phyloP scores from a whole-genome alignment of 129 eudicot genomes.

The sunflower (Helianthus annuus) region HanXRQr2.0-SUNRISE NC_035448.2:198883745-198884244 shows the following conservation, averaged over 20 bases:
- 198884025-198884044: too few relatives aligned
- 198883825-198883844: slow-evolving; percentile 53
- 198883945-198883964: too few relatives aligned
- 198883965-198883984: too few relatives aligned
- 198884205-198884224: slow-evolving; percentile 41
- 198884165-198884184: slow-evolving; percentile 36
- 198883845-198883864: slow-evolving; percentile 44
- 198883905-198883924: too few relatives aligned
- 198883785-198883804: slow-evolving; percentile 46
- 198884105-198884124: too few relatives aligned
- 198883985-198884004: neutral
- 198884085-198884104: neutral
- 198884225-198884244: slow-evolving; percentile 53
- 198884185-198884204: slow-evolving; percentile 33
- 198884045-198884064: too few relatives aligned
- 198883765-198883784: neutral
- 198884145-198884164: slow-evolving; percentile 13
- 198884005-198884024: neutral
- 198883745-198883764: neutral
- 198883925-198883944: too few relatives aligned
- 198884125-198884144: too few relatives aligned
- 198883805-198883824: slow-evolving; percentile 53
- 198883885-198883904: slow-evolving; percentile 28
- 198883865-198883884: slow-evolving; percentile 54
- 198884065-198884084: too few relatives aligned